A percentile compares a stretch with the other conserved stretches of the same genome.
Conservation (phyloP, 2,329 filamentous ascomycete species). For the Camillea tinctor region DNA sequence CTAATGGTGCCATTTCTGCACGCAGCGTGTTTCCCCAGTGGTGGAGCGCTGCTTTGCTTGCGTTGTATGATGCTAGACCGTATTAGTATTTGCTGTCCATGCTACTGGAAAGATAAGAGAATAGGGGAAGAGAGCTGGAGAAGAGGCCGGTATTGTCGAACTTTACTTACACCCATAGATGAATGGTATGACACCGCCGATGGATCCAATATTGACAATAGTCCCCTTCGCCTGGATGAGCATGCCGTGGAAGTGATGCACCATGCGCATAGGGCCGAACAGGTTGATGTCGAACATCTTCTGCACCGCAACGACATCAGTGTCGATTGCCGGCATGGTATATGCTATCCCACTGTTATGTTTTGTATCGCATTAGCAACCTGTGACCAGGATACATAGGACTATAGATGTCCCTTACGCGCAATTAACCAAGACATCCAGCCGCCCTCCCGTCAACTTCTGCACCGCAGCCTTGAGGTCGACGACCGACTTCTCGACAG, state of each 20-base stretch:
- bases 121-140: too few relatives aligned
- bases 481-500: slow-evolving; percentile 9
- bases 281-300: slow-evolving; percentile 29
- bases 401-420: too few relatives aligned
- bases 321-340: slow-evolving; percentile 29
- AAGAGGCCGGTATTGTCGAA: neutral
- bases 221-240: slow-evolving; percentile 20
- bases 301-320: slow-evolving; percentile 16
- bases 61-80: slow-evolving; percentile 26
- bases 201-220: slow-evolving; percentile 28
- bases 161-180: slow-evolving; percentile 20
- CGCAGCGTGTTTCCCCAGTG: slow-evolving; percentile 25
- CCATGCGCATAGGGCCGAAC: slow-evolving; percentile 29
- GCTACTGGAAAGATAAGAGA: too few relatives aligned
- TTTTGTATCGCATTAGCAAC: slow-evolving; percentile 1
- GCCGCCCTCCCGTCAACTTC: too few relatives aligned
- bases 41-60: slow-evolving; percentile 25
- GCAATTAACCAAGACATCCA: too few relatives aligned
- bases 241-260: slow-evolving; percentile 23
- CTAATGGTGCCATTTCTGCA: slow-evolving; percentile 22
- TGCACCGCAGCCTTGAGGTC: neutral
- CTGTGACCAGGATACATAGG: neutral
- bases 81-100: neutral
- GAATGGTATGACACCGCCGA: slow-evolving; percentile 26
- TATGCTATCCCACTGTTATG: too few relatives aligned